Base-by-base conservation (phyloP, 768 basidiomycete genomes). In the Termitomyces sp. region DNA sequence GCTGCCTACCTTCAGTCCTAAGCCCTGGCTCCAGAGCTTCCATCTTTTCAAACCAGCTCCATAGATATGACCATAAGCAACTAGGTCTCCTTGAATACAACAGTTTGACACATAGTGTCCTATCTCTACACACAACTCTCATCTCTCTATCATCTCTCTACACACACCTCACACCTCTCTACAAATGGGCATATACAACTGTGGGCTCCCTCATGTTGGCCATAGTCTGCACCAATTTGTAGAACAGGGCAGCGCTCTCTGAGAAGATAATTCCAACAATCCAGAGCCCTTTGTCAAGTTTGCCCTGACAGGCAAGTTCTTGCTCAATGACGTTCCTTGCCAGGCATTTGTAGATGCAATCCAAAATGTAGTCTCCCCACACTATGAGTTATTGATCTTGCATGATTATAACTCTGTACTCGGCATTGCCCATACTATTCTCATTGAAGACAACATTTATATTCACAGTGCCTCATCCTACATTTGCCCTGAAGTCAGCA, bases 361-460 rank as follows among this genome's bases (percentile, higher is more conserved):
- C 2, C 48, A 47, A 5, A 37, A 58, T 10, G 10, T 29, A n/a
- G 36, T 58, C 16, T 16, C 9, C 0, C 33, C 20, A n/a, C 0
- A 15, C 0, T 13, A 39, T 16, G 20, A 61, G 20, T 62, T 24
- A 41, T 24, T 1, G 7, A 34, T 65, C 5, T 33, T 56, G 2
- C 55, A 62, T 0, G 68, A 69, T 34, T 65, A 58, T 44, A 66
- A 68, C 39, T 69, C 68, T 15, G 34, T 59, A 10, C 46, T 65
- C 0, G 63, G 65, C 3, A 54, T 68, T 9, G 13, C 55, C 1
- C 15, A 44, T 16, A 29, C 57, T 10, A 62, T 68, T 33, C 18
- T 60, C 5, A 49, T 65, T 3, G 9, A 47, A 1, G 20, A 24
- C 20, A 24, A 59, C 0, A 51, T 66, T 9, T 41, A 20, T 62